Evolutionary conservation across 1,284 basidiomycete genomes (phyloP), one percentile per base, ranked within the genome.

Genomic region (Ceratorhiza oryzae-sativae): DNA sequence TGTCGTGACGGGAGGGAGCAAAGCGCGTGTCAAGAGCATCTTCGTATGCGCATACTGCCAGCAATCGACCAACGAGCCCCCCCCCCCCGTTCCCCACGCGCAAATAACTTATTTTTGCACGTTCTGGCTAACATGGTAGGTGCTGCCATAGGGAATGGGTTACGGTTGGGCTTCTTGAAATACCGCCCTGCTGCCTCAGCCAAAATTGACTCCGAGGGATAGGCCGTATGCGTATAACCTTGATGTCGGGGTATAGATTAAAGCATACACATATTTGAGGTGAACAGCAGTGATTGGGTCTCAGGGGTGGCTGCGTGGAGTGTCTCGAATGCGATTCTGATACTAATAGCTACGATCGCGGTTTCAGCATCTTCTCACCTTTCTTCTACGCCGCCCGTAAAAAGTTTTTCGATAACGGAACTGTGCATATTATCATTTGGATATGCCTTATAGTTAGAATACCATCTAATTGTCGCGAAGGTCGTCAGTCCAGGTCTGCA

Each of bases 171-270:
- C 2, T 30, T 15, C 23, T 30, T 18, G n/a, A 71, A 23, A n/a
- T 68, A 55, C 49, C 51, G 65, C 1, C 70, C 72, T 18, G 76
- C 75, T 45, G 75, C 76, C 56, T 76, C 75, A 34, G 73, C 72
- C 4, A 76, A 55, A 42, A 77, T 58, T 8, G 75, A 74, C 65
- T 77, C 76, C 2, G 76, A 77, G 12, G 76, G 70, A 18, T 67
- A 67, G 6, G 75, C 75, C 18, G 75, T 51, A 12, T 60, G 34
- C 23, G 75, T 30, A 39, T 71, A 75, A 15, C 56, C 72, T 13
- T 70, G 75, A 59, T 73, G 60, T 32, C 45, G 1, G 13, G 75
- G 75, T 25, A 74, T 45, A 1, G 73, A 71, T 41, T 70, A 76
- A 15, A 58, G 71, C 5, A 72, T 45, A 12, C 71, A 71, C 60